Base-by-base conservation (phyloP, 23 red algal species). In the Rhodosorus marinus region DNA sequence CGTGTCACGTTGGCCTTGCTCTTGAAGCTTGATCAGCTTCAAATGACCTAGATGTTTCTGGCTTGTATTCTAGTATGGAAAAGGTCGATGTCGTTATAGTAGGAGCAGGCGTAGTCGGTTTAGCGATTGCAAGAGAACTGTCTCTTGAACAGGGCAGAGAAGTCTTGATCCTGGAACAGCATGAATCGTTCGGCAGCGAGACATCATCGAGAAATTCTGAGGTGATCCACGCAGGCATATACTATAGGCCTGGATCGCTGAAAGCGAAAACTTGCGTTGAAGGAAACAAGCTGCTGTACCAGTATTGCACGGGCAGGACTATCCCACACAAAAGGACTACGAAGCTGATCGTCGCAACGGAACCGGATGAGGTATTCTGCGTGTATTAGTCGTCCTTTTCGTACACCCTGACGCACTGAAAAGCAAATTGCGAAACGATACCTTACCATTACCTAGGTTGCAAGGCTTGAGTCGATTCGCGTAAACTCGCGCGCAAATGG, bases 191-290 rank as follows among this genome's bases (percentile, higher is more conserved):
- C 11, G 38, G 38, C 38, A 11, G 38, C 11, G 38, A 43, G 38
- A 43, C 38, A 43, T 11, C 11, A 11, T 11, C 11, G 17, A 75
- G 66, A 59, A 93, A 82, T 33, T 78, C 69, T 6, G 86, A 73
- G 19, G 86, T 93, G 1, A 69, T 93, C 25, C 86, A 93, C 38
- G 64, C 86, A 26, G 86, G 86, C 7, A 56, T 93, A 28, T 81
- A 70, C 64, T 93, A 93, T 53, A 29, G 46, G 35, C 86, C 86
- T 3, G 58, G 79, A 0, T 78, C 70, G 1, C 64, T 82, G 11
- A 93, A 93, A 52, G 68, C 67, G 41, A 32, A 46, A 30, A 52
- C 83, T 20, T 93, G 86, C 55, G 41, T 82, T 20, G 66, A 67
- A 32, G 86, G 86, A 17, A 51, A 69, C 26, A 33, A 46, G n/a